Conservation (phyloP, 176 grass and related monocot species). For the Phragmites australis region DNA sequence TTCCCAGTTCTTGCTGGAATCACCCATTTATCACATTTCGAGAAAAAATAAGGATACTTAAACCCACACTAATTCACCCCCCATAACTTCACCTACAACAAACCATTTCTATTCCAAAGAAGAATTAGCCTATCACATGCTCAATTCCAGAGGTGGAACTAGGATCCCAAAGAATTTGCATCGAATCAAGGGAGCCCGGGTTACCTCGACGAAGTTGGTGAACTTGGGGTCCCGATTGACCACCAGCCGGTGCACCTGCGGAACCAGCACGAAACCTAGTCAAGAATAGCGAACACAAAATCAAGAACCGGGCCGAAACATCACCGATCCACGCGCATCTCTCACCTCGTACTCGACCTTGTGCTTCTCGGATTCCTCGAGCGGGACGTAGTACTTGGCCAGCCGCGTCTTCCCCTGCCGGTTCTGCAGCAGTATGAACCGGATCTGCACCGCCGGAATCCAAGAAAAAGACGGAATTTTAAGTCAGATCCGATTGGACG, state of each 20-base stretch:
- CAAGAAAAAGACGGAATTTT: slow-evolving; percentile 8
- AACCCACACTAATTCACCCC: background rate
- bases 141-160: background rate
- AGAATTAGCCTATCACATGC: background rate
- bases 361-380: slow-evolving; percentile 99
- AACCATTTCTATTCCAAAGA: background rate
- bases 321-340: background rate
- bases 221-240: slow-evolving; percentile 97
- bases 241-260: slow-evolving; percentile 86
- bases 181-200: slow-evolving; percentile 11
- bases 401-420: slow-evolving; percentile 98
- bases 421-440: slow-evolving; percentile 96
- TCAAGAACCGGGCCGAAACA: background rate
- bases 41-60: background rate
- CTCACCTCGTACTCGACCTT: slow-evolving; percentile 98
- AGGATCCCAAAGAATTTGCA: background rate
- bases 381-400: slow-evolving; percentile 95
- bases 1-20: too few relatives aligned
- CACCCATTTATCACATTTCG: too few relatives aligned
- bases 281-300: background rate
- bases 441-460: slow-evolving; percentile 59
- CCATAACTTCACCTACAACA: background rate
- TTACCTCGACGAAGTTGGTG: slow-evolving; percentile 97
- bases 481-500: background rate
- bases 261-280: slow-evolving; percentile 14